phyloP scores from a whole-genome alignment of 768 basidiomycete genomes.

The Agaricus sinodeliciosus region DNA sequence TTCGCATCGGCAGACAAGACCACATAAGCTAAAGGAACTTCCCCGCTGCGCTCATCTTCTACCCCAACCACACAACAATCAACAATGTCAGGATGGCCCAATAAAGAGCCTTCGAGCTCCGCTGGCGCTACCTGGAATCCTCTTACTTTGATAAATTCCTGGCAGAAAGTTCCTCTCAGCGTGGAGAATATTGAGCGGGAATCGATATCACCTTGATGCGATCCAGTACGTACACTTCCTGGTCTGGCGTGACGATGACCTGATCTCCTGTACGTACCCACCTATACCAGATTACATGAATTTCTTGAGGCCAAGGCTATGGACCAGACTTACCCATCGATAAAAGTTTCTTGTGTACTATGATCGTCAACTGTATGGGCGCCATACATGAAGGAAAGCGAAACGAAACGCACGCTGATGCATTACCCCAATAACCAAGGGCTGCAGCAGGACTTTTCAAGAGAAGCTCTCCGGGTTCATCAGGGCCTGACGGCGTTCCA shows the following conservation, averaged over 20 bases:
- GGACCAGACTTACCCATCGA: constrained; percentile 40
- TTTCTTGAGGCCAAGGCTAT: neutral
- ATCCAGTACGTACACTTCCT: constrained; percentile 52
- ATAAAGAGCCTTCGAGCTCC: constrained; percentile 48
- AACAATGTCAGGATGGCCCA: constrained; percentile 44
- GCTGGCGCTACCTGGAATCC: constrained; percentile 53
- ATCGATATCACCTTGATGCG: constrained; percentile 45
- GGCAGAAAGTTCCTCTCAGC: neutral
- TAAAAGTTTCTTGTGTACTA: constrained; percentile 54
- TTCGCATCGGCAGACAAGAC: constrained; percentile 37
- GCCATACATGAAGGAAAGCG: constrained; percentile 12
- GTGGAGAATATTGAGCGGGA: neutral
- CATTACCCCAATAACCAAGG: constrained; percentile 39
- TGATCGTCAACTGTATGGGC: neutral
- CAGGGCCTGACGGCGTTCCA: constrained; percentile 32
- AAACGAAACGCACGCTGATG: constrained; percentile 39
- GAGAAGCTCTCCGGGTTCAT: constrained; percentile 43
- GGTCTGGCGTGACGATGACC: constrained; percentile 39
- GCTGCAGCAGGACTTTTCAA: constrained; percentile 38
- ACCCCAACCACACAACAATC: constrained; percentile 61
- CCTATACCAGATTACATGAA: constrained; percentile 20
- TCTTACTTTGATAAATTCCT: constrained; percentile 64
- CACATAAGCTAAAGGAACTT: constrained; percentile 60
- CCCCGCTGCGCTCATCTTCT: constrained; percentile 54
- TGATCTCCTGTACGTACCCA: constrained; percentile 66